Evolutionary conservation across 768 basidiomycete genomes (phyloP), one percentile per base, ranked within the genome.

Genomic region (Suillus occidentalis): DNA sequence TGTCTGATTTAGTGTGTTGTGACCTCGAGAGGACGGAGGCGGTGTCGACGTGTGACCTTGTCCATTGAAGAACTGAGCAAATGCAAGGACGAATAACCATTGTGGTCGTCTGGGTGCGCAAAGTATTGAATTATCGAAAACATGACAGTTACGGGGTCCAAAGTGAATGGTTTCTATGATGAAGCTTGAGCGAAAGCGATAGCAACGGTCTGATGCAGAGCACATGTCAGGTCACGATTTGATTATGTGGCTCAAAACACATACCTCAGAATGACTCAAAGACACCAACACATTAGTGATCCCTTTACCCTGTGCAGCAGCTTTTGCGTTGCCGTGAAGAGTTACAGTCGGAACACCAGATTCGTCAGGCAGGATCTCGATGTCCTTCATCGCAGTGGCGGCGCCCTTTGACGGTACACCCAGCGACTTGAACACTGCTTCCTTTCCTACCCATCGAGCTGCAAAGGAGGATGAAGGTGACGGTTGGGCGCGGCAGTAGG

Each of bases 361-460:
- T 50, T 82, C 81, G 72, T 89, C 85, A 55, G 91, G 89, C 65
- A 97, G 81, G 71, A 99, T 95, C 77, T 99, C 97, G 65, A 99
- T 99, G 68, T 99, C 96, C 78, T 92, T 92, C 90, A 99, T 90
- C n/a, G 90, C 83, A 20, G 97, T 95, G 7, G 87, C 92, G 13
- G 96, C 97, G 45, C 97, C 97, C 77, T 94, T 91, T 4, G 93
- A 95, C 22, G 89, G 80, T 52, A 95, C 90, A 25, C 94, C 92
- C 1, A 99, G 85, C 6, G 95, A 92, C 81, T 99, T 99, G 89
- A 99, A 98, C 62, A 91, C 88, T 3, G 96, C 97, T 77, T 99
- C 97, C 79, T 99, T 99, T 60, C 94, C 97, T 36, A 87, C 92
- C 97, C 97, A 99, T 63, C 96, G 91, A 42, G 92, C 96, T 25